phyloP scores from a whole-genome alignment of 768 basidiomycete species.

The Lanmaoa pseudosensibilis region DNA sequence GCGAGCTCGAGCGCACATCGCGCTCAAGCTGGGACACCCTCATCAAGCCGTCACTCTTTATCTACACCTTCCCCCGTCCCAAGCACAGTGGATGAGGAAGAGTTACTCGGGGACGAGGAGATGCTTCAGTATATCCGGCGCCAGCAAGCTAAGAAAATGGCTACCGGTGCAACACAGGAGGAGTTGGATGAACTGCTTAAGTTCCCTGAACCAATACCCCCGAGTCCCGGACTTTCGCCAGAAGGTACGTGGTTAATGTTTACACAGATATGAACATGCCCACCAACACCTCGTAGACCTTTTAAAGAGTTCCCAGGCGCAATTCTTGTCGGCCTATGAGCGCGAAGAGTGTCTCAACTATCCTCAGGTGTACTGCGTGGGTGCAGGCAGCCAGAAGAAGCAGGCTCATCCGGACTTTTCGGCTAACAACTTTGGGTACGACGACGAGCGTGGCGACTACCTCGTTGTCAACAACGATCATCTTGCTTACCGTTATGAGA shows the following conservation, averaged over 20 bases:
- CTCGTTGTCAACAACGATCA: constrained; percentile 88
- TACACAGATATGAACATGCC: background rate
- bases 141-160: constrained; percentile 85
- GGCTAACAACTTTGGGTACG: constrained; percentile 90
- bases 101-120: constrained; percentile 89
- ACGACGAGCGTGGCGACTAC: constrained; percentile 98
- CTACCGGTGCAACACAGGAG: constrained; percentile 78
- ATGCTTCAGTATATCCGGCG: constrained; percentile 93
- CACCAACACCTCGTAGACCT: constrained; percentile 45
- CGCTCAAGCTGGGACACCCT: constrained; percentile 58
- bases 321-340: constrained; percentile 84
- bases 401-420: constrained; percentile 68
- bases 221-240: constrained; percentile 64
- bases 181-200: constrained; percentile 85
- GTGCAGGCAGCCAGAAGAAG: constrained; percentile 81
- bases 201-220: constrained; percentile 88
- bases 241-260: constrained; percentile 51
- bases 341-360: constrained; percentile 89
- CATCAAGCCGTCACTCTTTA: constrained; percentile 70
- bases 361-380: constrained; percentile 78
- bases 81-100: constrained; percentile 79
- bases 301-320: constrained; percentile 62
- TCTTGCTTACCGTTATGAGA: constrained; percentile 94
- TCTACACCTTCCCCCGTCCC: constrained; percentile 86
- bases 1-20: constrained; percentile 48